Conservation (phyloP, 495 filamentous ascomycete genomes). For the Aspergillus leporis region DNA sequence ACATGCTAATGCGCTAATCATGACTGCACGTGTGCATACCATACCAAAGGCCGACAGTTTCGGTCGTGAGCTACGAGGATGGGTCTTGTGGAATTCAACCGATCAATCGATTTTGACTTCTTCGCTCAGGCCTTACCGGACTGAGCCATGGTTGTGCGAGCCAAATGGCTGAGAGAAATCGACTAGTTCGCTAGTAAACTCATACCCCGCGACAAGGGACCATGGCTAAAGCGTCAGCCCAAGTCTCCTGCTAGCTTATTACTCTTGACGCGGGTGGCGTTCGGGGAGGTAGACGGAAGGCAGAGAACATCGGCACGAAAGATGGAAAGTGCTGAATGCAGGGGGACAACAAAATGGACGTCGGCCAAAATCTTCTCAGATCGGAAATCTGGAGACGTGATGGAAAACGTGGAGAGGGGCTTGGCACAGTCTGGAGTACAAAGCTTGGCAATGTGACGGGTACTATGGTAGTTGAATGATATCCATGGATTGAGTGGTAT, state of each 20-base stretch:
- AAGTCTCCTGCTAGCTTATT: not conserved
- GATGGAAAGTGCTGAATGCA: not conserved
- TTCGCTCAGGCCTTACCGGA: not conserved
- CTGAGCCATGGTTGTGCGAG: not conserved
- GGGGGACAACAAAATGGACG: not conserved
- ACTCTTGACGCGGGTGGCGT: not conserved
- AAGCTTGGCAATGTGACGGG: conserved; percentile 1
- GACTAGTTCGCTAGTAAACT: not conserved
- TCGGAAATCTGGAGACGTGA: not conserved
- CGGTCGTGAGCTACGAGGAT: not conserved
- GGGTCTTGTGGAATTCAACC: not conserved
- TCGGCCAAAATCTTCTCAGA: not conserved
- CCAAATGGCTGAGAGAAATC: not conserved
- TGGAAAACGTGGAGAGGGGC: conserved; percentile 1
- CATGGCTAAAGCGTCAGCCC: not conserved
- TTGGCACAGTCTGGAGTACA: conserved; percentile 1
- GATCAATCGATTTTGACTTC: not conserved
- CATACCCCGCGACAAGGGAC: conserved; percentile 2
- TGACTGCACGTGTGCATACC: not conserved
- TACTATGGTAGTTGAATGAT: not conserved
- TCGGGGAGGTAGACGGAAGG: not conserved
- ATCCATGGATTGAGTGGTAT: not conserved
- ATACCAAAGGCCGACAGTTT: not conserved
- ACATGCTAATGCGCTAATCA: not conserved
- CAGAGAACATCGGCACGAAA: not conserved